phyloP scores from a whole-genome alignment of 306 rosid genomes.

The Dalbergia oliveri region DNA sequence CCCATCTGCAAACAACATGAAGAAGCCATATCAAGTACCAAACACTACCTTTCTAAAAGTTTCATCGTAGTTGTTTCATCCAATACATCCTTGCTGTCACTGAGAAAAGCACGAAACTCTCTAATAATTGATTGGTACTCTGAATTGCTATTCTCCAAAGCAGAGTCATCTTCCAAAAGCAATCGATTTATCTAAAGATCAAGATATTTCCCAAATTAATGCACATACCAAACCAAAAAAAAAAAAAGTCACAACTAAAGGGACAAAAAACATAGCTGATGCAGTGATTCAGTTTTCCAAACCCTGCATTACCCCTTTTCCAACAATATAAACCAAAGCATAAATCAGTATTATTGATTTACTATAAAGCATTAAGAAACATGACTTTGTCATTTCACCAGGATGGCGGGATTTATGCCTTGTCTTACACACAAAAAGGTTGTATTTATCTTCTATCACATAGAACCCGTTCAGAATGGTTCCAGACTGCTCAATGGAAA shows the following conservation, averaged over 20 bases:
- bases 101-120: slow-evolving; percentile 94
- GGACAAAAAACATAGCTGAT: slow-evolving; percentile 35
- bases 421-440: slow-evolving; percentile 18
- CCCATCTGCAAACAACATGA: slow-evolving; percentile 32
- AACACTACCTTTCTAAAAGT: slow-evolving; percentile 82
- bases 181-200: slow-evolving; percentile 80
- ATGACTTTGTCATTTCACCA: not conserved
- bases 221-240: not conserved
- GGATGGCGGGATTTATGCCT: slow-evolving; percentile 1
- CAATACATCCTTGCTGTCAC: slow-evolving; percentile 93
- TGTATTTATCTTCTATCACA: slow-evolving; percentile 19
- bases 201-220: slow-evolving; percentile 47
- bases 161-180: slow-evolving; percentile 93
- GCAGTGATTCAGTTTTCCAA: slow-evolving; percentile 32
- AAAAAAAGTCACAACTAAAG: slow-evolving; percentile 32
- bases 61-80: slow-evolving; percentile 96
- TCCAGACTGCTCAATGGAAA: slow-evolving; percentile 11
- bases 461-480: slow-evolving; percentile 8
- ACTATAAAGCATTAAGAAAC: slow-evolving; percentile 20
- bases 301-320: not conserved
- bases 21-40: slow-evolving; percentile 44
- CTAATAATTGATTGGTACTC: slow-evolving; percentile 81
- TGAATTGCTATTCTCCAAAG: slow-evolving; percentile 67
- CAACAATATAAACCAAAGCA: slow-evolving; percentile 24
- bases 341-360: slow-evolving; percentile 9